These are phyloP conservation scores for Sporothrix phasma DNA, from an alignment of 2,329 filamentous ascomycete genomes.

Conservation along the genomic window DNA sequence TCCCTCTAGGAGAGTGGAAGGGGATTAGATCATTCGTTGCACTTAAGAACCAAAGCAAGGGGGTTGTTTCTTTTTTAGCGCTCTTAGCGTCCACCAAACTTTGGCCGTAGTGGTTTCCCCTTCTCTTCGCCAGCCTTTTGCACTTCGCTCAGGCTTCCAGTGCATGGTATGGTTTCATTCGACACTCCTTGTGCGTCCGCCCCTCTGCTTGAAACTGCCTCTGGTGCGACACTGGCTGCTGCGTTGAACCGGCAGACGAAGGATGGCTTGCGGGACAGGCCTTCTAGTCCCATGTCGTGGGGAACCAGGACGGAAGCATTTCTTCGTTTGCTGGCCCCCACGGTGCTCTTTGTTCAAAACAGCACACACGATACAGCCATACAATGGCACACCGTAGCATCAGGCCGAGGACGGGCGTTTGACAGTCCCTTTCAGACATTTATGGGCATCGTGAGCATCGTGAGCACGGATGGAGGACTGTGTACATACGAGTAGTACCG, in stretches of 20 bases:
- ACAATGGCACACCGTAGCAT: not conserved
- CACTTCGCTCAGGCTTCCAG: not conserved
- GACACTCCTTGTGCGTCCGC: too few species aligned
- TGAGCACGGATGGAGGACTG: not conserved
- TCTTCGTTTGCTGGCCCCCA: not conserved
- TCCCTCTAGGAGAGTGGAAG: not conserved
- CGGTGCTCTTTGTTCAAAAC: not conserved
- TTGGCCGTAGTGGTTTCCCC: too few species aligned
- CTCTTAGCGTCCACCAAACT: not conserved
- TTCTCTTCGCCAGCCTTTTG: not conserved
- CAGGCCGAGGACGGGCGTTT: not conserved
- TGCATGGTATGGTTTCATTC: not conserved
- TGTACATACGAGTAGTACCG: too few species aligned
- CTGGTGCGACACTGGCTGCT: not conserved
- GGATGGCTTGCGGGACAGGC: not conserved
- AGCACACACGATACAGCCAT: not conserved
- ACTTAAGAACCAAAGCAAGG: not conserved
- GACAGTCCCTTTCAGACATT: not conserved
- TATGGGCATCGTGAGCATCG: not conserved
- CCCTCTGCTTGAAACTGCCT: not conserved
- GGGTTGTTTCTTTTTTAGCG: not conserved
- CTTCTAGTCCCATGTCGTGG: not conserved
- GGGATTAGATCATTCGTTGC: not conserved
- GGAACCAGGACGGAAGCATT: not conserved
- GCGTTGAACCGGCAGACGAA: constrained; percentile 5